Evolutionary conservation across 129 eudicot species (phyloP).

Genomic region (Sambucus nigra): DNA sequence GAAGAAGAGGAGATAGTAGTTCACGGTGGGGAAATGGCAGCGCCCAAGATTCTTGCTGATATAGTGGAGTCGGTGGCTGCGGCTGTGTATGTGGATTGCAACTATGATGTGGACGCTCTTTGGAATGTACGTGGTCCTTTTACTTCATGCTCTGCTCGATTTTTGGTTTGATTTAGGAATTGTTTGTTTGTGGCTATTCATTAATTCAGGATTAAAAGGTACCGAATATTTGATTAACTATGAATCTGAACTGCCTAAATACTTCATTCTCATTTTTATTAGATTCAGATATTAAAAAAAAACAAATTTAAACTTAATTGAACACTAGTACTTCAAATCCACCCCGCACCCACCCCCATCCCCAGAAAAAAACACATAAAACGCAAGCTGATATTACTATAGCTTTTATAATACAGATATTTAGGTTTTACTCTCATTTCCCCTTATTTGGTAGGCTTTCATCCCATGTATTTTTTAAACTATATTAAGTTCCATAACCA

Average conservation of each 20-base stretch:
- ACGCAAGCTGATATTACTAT: too few relatives aligned
- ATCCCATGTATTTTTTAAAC: too few relatives aligned
- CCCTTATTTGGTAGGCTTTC: too few relatives aligned
- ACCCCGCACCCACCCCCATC: too few relatives aligned
- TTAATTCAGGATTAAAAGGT: not conserved
- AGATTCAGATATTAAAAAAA: too few relatives aligned
- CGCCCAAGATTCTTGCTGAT: conserved; percentile 76
- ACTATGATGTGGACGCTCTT: conserved; percentile 22
- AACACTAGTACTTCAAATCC: not conserved
- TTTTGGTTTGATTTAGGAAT: too few relatives aligned
- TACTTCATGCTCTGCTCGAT: not conserved
- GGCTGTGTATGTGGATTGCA: conserved; percentile 60
- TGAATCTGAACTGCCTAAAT: not conserved
- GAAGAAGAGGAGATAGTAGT: conserved; percentile 45
- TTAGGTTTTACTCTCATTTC: too few relatives aligned
- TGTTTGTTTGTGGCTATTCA: not conserved
- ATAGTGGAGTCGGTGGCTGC: conserved; percentile 71
- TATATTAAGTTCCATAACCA: too few relatives aligned
- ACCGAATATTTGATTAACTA: too few relatives aligned
- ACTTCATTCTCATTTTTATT: not conserved
- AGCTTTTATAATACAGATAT: too few relatives aligned
- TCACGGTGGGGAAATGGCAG: conserved; percentile 62
- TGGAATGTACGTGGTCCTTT: conserved; percentile 43
- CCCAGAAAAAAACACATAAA: too few relatives aligned
- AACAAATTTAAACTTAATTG: too few relatives aligned